These are phyloP conservation scores for Usnea hakonensis DNA, from an alignment of 495 filamentous ascomycete genomes.

Conservation along the genomic window DNA sequence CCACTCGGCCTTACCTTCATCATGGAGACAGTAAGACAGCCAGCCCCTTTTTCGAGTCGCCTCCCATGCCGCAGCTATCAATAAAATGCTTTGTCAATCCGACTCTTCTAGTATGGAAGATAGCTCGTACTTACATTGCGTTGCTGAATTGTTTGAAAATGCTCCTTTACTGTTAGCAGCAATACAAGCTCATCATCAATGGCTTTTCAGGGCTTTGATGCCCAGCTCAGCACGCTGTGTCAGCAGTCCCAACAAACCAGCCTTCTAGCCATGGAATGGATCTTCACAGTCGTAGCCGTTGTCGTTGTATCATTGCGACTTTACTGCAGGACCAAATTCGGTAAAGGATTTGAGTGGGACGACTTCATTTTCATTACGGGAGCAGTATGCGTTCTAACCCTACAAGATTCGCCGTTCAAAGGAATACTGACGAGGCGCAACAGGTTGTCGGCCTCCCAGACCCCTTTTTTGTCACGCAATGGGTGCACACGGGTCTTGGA, in stretches of 20 bases:
- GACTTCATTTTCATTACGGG: neutral
- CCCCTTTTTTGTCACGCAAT: slow-evolving; percentile 3
- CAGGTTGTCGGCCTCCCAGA: neutral
- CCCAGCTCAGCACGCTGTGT: neutral
- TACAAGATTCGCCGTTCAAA: neutral
- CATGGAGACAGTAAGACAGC: too few species aligned
- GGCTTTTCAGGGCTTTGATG: neutral
- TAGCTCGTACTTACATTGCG: neutral
- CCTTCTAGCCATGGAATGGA: neutral
- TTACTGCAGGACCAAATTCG: neutral
- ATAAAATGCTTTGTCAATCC: too few species aligned
- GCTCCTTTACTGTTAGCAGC: neutral
- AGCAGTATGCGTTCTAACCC: neutral
- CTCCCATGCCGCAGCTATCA: too few species aligned
- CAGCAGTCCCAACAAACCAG: neutral
- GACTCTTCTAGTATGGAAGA: neutral
- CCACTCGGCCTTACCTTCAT: too few species aligned
- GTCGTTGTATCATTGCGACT: neutral
- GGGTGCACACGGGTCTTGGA: slow-evolving; percentile 8
- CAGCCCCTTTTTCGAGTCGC: too few species aligned
- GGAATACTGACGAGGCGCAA: neutral
- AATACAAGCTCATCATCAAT: neutral
- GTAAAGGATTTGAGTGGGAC: neutral
- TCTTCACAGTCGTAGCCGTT: neutral
- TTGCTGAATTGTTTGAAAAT: neutral